These are phyloP conservation scores for Ocimum tenuiflorum DNA, from an alignment of 257 asterid species.

Conservation along the genomic window DNA sequence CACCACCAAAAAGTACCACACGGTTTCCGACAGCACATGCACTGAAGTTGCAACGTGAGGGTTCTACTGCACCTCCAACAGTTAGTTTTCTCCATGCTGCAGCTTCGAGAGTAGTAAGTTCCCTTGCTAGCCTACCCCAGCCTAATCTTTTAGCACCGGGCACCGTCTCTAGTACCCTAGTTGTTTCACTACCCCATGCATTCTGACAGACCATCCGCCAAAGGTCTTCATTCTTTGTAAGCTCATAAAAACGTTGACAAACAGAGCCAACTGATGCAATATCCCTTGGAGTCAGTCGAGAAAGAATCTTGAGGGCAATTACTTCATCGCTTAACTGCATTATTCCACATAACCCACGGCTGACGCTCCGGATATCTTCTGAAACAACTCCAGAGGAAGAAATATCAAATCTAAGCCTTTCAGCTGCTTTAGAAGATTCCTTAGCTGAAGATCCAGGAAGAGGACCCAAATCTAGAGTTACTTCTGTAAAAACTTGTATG, in stretches of 20 bases:
- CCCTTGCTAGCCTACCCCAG: constrained; percentile 83
- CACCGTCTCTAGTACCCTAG: constrained; percentile 62
- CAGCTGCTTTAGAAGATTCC: constrained; percentile 44
- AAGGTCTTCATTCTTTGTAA: constrained; percentile 67
- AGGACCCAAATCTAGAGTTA: constrained; percentile 66
- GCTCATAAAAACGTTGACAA: constrained; percentile 50
- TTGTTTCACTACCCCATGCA: constrained; percentile 78
- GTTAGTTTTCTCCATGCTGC: constrained; percentile 79
- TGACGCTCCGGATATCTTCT: constrained; percentile 34
- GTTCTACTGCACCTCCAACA: constrained; percentile 83
- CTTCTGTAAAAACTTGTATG: constrained; percentile 63
- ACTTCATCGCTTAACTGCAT: constrained; percentile 74
- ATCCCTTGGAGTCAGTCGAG: constrained; percentile 69
- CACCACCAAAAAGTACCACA: constrained; percentile 86
- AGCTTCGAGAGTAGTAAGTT: constrained; percentile 78
- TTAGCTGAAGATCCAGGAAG: constrained; percentile 61
- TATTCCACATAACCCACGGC: constrained; percentile 59
- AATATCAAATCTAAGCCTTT: constrained; percentile 38
- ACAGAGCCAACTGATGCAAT: constrained; percentile 77
- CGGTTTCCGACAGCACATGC: constrained; percentile 91
- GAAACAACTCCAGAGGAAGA: constrained; percentile 32
- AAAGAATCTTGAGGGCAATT: constrained; percentile 52
- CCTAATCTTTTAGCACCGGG: constrained; percentile 79
- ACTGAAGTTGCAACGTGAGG: constrained; percentile 90
- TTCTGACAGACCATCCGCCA: constrained; percentile 85